These are phyloP conservation scores for Cunninghamia lanceolata DNA, from an alignment of 75 land plant species.

Conservation along the genomic window DNA sequence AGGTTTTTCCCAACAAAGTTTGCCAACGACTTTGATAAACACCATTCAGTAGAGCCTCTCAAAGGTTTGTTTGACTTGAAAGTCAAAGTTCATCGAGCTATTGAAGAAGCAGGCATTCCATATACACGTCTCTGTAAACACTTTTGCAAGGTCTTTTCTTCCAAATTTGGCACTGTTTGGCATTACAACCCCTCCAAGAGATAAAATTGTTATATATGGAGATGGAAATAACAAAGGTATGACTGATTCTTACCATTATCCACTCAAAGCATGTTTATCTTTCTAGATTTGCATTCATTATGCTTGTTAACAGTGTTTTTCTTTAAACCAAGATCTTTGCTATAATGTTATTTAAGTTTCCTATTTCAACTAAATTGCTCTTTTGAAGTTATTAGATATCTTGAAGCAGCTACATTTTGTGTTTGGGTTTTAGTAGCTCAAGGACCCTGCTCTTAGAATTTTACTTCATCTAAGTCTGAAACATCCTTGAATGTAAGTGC, in stretches of 20 bases:
- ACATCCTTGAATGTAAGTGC: neutral
- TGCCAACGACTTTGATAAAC: too few species aligned
- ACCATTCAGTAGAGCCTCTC: conserved; percentile 35
- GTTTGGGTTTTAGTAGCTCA: too few species aligned
- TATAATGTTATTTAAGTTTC: too few species aligned
- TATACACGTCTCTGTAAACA: too few species aligned
- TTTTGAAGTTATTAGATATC: neutral
- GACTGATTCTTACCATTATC: neutral
- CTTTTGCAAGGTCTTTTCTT: too few species aligned
- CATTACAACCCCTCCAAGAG: neutral
- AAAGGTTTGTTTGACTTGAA: conserved; percentile 27
- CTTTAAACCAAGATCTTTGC: neutral
- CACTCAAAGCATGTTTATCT: neutral
- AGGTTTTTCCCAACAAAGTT: too few species aligned
- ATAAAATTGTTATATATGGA: conserved; percentile 48
- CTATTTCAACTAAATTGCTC: too few species aligned
- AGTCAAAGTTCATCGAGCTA: conserved; percentile 25
- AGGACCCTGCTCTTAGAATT: neutral
- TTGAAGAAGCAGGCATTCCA: conserved; percentile 18
- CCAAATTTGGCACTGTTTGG: too few species aligned
- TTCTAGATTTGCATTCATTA: neutral
- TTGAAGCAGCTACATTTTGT: neutral
- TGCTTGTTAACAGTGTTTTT: neutral
- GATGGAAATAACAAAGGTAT: conserved; percentile 38
- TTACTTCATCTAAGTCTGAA: neutral